Percentiles rank a stretch among this genome's conserved stretches.
Evolutionary conservation across 148 eudicot species (phyloP).

Genomic region (Rhododendron ferrugineum): DNA sequence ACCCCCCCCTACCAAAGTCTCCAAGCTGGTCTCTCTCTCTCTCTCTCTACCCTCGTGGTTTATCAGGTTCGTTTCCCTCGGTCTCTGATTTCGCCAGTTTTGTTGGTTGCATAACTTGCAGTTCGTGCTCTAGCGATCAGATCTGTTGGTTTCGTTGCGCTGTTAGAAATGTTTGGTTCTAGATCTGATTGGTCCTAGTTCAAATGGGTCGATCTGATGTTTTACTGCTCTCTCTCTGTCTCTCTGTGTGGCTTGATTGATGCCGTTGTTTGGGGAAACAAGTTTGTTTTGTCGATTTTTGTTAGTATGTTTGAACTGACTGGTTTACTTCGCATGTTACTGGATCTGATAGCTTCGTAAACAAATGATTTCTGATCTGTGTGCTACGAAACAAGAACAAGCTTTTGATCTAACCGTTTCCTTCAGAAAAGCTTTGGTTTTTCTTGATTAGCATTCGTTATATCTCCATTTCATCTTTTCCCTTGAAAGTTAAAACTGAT

Average conservation of each 20-base stretch:
- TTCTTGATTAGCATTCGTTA: not conserved
- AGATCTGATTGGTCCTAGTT: not conserved
- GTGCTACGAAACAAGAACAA: not conserved
- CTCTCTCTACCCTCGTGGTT: not conserved
- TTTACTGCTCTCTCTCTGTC: not conserved
- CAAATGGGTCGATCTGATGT: not conserved
- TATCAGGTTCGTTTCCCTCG: not conserved
- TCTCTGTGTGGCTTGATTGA: not conserved
- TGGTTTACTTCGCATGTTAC: not conserved
- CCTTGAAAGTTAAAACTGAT: not conserved
- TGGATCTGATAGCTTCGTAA: not conserved
- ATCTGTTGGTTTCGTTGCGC: not conserved
- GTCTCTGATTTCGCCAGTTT: not conserved
- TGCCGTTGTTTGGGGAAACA: not conserved
- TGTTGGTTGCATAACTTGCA: not conserved
- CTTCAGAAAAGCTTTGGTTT: not conserved
- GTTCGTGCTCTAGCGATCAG: not conserved
- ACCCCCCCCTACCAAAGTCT: not conserved
- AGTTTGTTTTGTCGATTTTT: not conserved
- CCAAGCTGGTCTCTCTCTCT: not conserved
- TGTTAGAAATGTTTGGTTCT: not conserved
- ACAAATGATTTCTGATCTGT: not conserved
- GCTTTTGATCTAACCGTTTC: not conserved
- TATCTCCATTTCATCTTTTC: not conserved
- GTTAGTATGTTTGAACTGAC: not conserved